Evolutionary conservation across 805 yeast genomes (phyloP).

Genomic region (Scheffersomyces lignosus): DNA sequence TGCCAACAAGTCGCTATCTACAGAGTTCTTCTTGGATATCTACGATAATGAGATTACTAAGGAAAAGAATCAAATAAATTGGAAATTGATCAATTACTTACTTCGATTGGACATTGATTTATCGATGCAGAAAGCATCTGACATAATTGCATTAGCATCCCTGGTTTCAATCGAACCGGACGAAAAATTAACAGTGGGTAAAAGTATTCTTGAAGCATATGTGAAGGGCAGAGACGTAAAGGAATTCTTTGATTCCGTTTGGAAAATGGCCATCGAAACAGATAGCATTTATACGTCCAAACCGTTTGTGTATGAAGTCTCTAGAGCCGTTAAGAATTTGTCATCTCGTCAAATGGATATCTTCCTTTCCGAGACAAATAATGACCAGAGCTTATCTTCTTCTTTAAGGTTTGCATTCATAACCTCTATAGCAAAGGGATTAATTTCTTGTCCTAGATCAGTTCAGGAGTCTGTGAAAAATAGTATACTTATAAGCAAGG

Average conservation of each 20-base stretch:
- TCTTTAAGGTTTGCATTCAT: constrained; percentile 10
- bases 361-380: constrained; percentile 1
- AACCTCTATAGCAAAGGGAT: constrained; percentile 37
- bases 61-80: constrained; percentile 27
- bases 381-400: constrained; percentile 6
- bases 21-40: constrained; percentile 46
- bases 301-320: constrained; percentile 34
- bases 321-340: constrained; percentile 42
- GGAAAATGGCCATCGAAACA: constrained; percentile 33
- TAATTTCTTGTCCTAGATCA: constrained; percentile 29
- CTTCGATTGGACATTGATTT: constrained; percentile 58
- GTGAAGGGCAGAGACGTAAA: constrained; percentile 58
- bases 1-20: constrained; percentile 54
- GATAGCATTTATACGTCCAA: constrained; percentile 22
- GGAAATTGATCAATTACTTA: constrained; percentile 48
- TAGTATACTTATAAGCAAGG: constrained; percentile 6
- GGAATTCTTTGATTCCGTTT: constrained; percentile 44
- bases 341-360: constrained; percentile 47
- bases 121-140: constrained; percentile 45
- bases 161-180: constrained; percentile 1
- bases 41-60: constrained; percentile 29
- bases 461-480: constrained; percentile 15
- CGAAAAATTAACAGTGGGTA: constrained; percentile 14
- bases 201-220: constrained; percentile 46
- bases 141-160: constrained; percentile 24